Conservation (phyloP, 1,284 basidiomycete species). For the Microbotryomycetes sp. region DNA sequence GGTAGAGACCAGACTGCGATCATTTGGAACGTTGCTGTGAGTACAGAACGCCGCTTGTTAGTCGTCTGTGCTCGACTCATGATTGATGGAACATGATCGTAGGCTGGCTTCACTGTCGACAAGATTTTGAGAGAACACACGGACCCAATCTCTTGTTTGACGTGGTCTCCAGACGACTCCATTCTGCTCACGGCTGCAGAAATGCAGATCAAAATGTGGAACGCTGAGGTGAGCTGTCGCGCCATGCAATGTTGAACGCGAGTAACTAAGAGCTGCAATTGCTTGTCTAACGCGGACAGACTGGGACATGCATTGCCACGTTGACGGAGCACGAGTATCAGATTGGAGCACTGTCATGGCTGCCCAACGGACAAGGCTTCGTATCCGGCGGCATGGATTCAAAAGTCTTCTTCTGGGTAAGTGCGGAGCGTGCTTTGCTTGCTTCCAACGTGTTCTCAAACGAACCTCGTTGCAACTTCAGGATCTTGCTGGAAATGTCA, state of each 20-base stretch:
- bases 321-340: conserved; percentile 71
- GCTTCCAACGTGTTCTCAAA: background rate
- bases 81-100: conserved; percentile 26
- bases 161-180: conserved; percentile 83
- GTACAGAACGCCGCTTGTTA: too few relatives aligned
- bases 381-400: conserved; percentile 85
- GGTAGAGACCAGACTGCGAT: conserved; percentile 81
- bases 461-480: conserved; percentile 41
- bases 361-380: conserved; percentile 81
- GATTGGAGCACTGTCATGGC: conserved; percentile 79
- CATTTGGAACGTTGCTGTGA: conserved; percentile 77
- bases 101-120: conserved; percentile 57
- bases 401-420: conserved; percentile 80
- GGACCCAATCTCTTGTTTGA: conserved; percentile 67
- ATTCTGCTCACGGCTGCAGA: conserved; percentile 75
- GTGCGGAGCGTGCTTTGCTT: conserved; percentile 33
- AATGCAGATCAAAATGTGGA: conserved; percentile 75
- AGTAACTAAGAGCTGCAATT: too few relatives aligned
- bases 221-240: conserved; percentile 58
- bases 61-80: background rate
- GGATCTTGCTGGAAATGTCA: conserved; percentile 65
- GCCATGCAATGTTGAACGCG: background rate
- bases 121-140: conserved; percentile 65
- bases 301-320: conserved; percentile 58
- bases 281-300: conserved; percentile 47